Percentiles rank a stretch among this genome's conserved stretches.
Evolutionary conservation across 225 moss, liverwort and hornwort species (phyloP).

Genomic region (Marchantia polymorpha): DNA sequence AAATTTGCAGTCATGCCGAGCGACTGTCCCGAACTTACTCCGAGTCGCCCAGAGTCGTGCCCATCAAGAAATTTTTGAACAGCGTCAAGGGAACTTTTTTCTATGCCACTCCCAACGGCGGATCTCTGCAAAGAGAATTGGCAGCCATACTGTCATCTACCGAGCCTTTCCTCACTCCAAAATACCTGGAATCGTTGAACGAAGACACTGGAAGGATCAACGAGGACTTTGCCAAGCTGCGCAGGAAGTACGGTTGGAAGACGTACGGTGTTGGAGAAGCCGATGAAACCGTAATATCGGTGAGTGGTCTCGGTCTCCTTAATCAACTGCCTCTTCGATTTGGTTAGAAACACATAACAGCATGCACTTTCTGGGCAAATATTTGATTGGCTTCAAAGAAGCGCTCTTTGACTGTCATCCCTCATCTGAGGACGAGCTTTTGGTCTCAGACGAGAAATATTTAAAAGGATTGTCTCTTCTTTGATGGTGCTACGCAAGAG

Average conservation of each 20-base stretch:
- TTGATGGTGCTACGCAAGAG: background rate
- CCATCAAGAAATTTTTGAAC: constrained; percentile 17
- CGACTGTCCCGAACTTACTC: background rate
- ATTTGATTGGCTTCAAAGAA: background rate
- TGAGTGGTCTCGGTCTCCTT: constrained; percentile 7
- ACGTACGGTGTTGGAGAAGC: constrained; percentile 22
- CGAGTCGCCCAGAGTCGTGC: background rate
- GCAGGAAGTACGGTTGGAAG: constrained; percentile 25
- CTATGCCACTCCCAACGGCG: constrained; percentile 25
- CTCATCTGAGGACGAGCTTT: background rate
- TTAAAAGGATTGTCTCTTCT: background rate
- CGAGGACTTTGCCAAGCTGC: constrained; percentile 24
- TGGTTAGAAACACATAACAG: background rate
- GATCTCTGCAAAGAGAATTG: constrained; percentile 10
- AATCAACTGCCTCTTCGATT: background rate
- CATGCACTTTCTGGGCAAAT: background rate
- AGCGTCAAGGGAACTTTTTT: constrained; percentile 33
- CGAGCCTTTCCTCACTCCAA: background rate
- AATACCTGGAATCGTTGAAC: constrained; percentile 16
- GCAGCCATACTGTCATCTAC: background rate
- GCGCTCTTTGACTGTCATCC: background rate
- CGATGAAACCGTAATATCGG: constrained; percentile 13
- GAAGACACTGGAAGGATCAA: constrained; percentile 12
- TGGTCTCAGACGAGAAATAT: background rate
- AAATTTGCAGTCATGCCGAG: constrained; percentile 24